phyloP scores from a whole-genome alignment of 1,284 basidiomycete species.

The Rhodotorula glutinis region DNA sequence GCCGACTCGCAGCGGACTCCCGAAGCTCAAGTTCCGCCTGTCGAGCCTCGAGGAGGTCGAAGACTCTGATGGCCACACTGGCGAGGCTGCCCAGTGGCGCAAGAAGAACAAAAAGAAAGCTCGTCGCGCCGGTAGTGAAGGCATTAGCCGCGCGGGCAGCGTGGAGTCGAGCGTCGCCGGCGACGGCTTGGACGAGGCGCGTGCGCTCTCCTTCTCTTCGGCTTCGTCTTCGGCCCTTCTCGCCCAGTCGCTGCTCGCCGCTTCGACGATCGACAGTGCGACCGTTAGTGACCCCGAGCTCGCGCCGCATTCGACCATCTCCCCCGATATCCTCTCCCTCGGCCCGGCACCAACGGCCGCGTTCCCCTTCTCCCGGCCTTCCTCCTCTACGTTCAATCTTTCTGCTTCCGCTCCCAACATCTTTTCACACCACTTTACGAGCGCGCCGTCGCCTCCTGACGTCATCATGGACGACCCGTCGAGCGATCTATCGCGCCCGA shows the following conservation, averaged over 20 bases:
- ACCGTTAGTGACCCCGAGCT: neutral
- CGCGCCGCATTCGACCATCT: constrained; percentile 14
- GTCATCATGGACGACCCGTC: constrained; percentile 29
- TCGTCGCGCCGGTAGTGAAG: constrained; percentile 32
- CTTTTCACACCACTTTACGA: constrained; percentile 33
- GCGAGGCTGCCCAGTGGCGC: constrained; percentile 34
- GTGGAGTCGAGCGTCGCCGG: constrained; percentile 11
- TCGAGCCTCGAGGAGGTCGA: constrained; percentile 35
- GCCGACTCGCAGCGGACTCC: constrained; percentile 24
- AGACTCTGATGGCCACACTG: constrained; percentile 38
- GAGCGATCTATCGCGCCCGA: neutral
- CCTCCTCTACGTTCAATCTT: constrained; percentile 6
- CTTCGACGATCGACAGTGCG: constrained; percentile 12
- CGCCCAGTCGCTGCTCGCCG: constrained; percentile 36
- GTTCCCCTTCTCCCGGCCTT: constrained; percentile 15
- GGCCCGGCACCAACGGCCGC: neutral
- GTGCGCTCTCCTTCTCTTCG: constrained; percentile 28
- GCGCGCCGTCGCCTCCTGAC: constrained; percentile 24
- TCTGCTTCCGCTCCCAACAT: constrained; percentile 37
- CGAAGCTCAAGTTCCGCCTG: constrained; percentile 33
- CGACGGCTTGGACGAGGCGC: constrained; percentile 1
- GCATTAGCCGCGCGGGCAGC: constrained; percentile 23
- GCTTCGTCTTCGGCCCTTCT: constrained; percentile 34
- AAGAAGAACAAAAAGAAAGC: constrained; percentile 37
- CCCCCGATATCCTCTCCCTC: constrained; percentile 34